phyloP scores from a whole-genome alignment of 345 rosid species.

The Anastatica hierochuntica region DNA sequence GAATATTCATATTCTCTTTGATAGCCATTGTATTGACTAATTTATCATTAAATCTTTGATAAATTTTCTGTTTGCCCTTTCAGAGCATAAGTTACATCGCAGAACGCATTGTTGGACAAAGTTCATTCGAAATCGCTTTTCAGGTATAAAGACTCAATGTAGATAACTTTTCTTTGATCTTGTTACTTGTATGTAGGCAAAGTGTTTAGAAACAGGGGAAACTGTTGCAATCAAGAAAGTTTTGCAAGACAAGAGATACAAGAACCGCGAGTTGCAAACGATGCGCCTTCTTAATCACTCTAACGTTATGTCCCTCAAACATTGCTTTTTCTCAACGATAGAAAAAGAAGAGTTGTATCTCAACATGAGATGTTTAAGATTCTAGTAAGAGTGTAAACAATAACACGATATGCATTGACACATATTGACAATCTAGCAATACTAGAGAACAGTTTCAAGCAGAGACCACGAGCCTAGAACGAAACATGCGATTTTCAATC shows the following conservation, averaged over 20 bases:
- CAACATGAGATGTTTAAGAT: too few species aligned
- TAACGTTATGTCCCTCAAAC: slow-evolving; percentile 77
- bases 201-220: slow-evolving; percentile 95
- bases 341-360: slow-evolving; percentile 89
- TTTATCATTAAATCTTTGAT: not conserved
- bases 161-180: not conserved
- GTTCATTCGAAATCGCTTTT: slow-evolving; percentile 93
- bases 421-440: too few species aligned
- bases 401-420: too few species aligned
- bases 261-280: slow-evolving; percentile 93
- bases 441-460: too few species aligned
- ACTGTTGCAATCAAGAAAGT: slow-evolving; percentile 30
- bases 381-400: too few species aligned
- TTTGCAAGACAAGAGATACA: slow-evolving; percentile 79
- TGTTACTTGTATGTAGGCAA: slow-evolving; percentile 58
- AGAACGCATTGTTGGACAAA: slow-evolving; percentile 89
- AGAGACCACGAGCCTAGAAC: too few species aligned
- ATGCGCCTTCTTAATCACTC: slow-evolving; percentile 98
- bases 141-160: slow-evolving; percentile 15
- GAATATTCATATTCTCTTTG: too few species aligned
- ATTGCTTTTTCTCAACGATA: slow-evolving; percentile 91
- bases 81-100: slow-evolving; percentile 96
- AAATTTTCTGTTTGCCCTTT: not conserved
- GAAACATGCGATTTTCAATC: too few species aligned
- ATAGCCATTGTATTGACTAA: not conserved